Percentiles rank a stretch among this genome's conserved stretches.
Conservation (phyloP, 306 rosid species). For the Leucaena leucocephala region DNA sequence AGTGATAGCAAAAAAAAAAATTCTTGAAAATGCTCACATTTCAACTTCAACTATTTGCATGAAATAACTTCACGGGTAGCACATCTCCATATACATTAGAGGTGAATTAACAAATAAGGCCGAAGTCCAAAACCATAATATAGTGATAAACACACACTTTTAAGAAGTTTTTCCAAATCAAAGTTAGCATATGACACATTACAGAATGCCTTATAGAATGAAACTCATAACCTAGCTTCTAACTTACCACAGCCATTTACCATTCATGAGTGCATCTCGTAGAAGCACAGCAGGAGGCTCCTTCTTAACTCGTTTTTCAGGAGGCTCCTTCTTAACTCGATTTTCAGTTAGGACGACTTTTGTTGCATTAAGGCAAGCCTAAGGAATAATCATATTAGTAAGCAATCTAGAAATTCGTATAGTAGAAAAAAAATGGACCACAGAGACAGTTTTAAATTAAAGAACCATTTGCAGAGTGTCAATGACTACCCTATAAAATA, state of each 20-base stretch:
- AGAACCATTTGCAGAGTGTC: conserved; percentile 24
- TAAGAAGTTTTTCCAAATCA: not conserved
- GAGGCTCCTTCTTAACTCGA: conserved; percentile 76
- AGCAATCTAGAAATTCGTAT: conserved; percentile 28
- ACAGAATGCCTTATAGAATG: conserved; percentile 19
- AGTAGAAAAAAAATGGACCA: not conserved
- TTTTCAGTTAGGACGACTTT: conserved; percentile 70
- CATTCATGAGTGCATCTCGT: conserved; percentile 78
- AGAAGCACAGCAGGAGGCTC: conserved; percentile 71
- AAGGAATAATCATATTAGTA: conserved; percentile 42
- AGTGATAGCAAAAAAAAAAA: not conserved
- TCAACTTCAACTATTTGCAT: not conserved
- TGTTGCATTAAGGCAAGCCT: conserved; percentile 73
- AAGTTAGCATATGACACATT: conserved; percentile 21
- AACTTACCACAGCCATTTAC: conserved; percentile 96
- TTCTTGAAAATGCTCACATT: not conserved
- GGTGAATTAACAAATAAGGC: conserved; percentile 29
- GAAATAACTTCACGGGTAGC: not conserved
- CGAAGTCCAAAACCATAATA: not conserved
- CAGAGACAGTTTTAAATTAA: conserved; percentile 14
- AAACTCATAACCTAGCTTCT: conserved; percentile 27
- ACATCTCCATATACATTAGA: conserved; percentile 9
- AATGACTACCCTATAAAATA: conserved; percentile 68
- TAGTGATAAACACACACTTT: not conserved
- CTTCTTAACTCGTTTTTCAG: conserved; percentile 71